Evolutionary conservation across 202 grass and related monocot genomes (phyloP), one percentile per base, ranked within the genome.

Genomic region (Hordeum pubiflorum): DNA sequence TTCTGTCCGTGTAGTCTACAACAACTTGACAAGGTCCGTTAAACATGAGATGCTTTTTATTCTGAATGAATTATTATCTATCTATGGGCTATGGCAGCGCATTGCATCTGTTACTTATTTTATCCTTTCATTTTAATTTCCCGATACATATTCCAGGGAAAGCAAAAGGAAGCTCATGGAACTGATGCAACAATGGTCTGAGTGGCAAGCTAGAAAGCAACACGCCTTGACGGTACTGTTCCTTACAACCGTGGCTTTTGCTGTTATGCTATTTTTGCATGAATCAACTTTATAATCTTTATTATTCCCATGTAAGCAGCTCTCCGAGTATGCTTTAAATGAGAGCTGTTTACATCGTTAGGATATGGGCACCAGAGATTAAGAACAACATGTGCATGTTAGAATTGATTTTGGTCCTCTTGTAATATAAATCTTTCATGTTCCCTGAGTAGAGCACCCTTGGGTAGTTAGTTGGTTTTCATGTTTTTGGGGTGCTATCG

Each of bases 81-180:
- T 29, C 27, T 29, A 29, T 29, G 27, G 27, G 27, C 27, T 29
- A 63, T 48, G 3, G 2, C 36, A 79, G 54, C 22, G 36, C 3
- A 41, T 77, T 80, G 10, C 48, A 34, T 67, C 52, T 71, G 5
- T 36, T 55, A 38, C 7, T 39, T 4, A 22, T 33, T 74, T 61
- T 13, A 50, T 75, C 60, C 32, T 61, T 44, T 10, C 37, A 10
- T 10, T 39, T 3, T 75, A 59, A 61, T 87, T 81, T 81, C 17
- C 33, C 80, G 77, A 69, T 29, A 29, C 27, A 80, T 82, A 75
- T 87, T 75, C 18, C 40, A 99, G 96, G 84, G 90, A 96, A 89
- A 96, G 90, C 81, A 96, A 90, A 87, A 88, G 78, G 62, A 99
- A 91, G 50, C 89, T 99, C 21, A 82, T 90, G 85, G 92, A 90